These are phyloP conservation scores for Cornus suecica DNA, from an alignment of 148 eudicot species.

Conservation along the genomic window DNA sequence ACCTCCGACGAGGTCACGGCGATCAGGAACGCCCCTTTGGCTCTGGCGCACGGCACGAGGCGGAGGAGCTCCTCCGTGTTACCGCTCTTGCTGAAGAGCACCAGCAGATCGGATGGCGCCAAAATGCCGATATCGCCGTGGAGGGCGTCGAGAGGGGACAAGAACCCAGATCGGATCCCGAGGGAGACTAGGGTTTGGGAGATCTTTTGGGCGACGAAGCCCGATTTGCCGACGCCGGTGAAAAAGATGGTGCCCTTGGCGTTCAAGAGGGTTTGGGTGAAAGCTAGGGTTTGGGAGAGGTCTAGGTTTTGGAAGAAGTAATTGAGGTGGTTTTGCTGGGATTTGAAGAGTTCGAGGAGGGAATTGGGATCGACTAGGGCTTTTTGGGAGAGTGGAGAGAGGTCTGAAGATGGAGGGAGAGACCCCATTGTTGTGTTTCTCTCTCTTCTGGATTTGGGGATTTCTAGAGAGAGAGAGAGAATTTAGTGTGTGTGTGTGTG, in stretches of 20 bases:
- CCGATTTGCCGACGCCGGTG: conserved; percentile 94
- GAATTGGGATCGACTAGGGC: conserved; percentile 20
- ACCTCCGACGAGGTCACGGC: conserved; percentile 61
- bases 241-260: conserved; percentile 73
- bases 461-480: conserved; percentile 5
- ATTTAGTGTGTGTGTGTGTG: too few species aligned
- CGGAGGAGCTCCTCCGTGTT: conserved; percentile 68
- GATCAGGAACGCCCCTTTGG: conserved; percentile 70
- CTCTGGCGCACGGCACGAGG: conserved; percentile 85
- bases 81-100: conserved; percentile 82
- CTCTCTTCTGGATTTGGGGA: neutral
- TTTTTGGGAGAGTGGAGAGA: neutral
- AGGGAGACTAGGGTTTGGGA: conserved; percentile 87
- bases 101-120: conserved; percentile 41
- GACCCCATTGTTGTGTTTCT: conserved; percentile 29
- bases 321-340: conserved; percentile 75
- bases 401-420: conserved; percentile 19
- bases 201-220: conserved; percentile 87
- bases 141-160: conserved; percentile 84
- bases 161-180: conserved; percentile 61
- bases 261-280: conserved; percentile 67
- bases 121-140: conserved; percentile 92
- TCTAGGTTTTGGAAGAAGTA: conserved; percentile 74
- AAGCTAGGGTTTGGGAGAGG: conserved; percentile 60
- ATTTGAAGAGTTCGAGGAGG: conserved; percentile 70